Conservation (phyloP, 108 stramenopile genomes). For the Parmales sp. region DNA sequence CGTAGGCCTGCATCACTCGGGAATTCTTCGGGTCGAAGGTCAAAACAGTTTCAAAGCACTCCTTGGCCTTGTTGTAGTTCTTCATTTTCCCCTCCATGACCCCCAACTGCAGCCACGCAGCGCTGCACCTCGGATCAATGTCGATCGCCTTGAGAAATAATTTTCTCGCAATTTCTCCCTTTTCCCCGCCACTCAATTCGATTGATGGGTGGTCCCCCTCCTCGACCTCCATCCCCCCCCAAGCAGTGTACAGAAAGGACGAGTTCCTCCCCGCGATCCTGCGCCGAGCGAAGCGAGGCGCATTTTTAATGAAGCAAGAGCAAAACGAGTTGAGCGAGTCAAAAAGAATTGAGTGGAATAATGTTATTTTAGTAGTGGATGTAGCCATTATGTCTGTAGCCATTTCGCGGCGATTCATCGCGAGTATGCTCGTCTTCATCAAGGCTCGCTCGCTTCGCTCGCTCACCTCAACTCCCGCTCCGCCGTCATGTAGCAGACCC, state of each 20-base stretch:
- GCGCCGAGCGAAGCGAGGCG: no score
- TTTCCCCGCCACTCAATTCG: no score
- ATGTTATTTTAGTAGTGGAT: no score
- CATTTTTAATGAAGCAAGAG: no score
- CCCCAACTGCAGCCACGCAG: slow-evolving; percentile 67
- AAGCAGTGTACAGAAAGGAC: slow-evolving; percentile 70
- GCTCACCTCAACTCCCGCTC: slow-evolving; percentile 58
- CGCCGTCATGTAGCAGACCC: slow-evolving; percentile 62
- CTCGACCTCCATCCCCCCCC: slow-evolving; percentile 71
- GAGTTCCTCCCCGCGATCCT: slow-evolving; percentile 47
- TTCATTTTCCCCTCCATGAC: slow-evolving; percentile 63
- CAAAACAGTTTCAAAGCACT: slow-evolving; percentile 65
- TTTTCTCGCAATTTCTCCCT: slow-evolving; percentile 39
- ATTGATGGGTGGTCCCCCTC: slow-evolving; percentile 53
- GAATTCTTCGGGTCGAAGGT: slow-evolving; percentile 73
- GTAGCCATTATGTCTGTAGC: no score
- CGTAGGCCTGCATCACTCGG: slow-evolving; percentile 75
- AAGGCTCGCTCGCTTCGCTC: no score
- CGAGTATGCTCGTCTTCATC: no score
- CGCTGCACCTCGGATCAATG: slow-evolving; percentile 62
- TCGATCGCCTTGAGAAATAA: slow-evolving; percentile 52
- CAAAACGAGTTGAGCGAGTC: no score
- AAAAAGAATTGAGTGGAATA: no score
- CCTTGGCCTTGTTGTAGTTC: slow-evolving; percentile 56
- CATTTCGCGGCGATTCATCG: no score